Base-by-base conservation (phyloP, 2,329 filamentous ascomycete genomes). In the Scedosporium boydii region DNA sequence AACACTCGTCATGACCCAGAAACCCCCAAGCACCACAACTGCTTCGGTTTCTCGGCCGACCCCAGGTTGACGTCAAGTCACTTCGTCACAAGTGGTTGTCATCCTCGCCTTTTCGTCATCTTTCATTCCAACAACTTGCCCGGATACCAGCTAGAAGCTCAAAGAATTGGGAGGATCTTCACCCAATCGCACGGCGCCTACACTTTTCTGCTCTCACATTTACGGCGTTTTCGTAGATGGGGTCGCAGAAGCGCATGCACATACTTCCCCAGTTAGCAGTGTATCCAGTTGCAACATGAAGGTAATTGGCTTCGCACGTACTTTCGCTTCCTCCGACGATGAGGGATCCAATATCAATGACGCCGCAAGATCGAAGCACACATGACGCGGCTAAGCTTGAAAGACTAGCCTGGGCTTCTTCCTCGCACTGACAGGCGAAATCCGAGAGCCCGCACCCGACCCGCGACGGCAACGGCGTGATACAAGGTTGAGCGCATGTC, bases 351-450 rank as follows among this genome's bases (percentile, higher is more conserved):
- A 70, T 61, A 9, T 65, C 65, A 9, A 59, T 65, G 2, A 68
- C 62, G 1, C 63, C 64, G 29, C 70, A 71, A 7, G 65, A 66
- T 0, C 66, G 69, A 1, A 66, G 63, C 4, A 71, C 68, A 41
- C 69, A 71, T 16, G 70, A 69, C 21, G 67, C 65, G n/a, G 70
- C 65, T 10, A 68, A 63, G 48, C 66, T 62, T 1, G 69, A 68
- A 9, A 71, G 56, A 10, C 63, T 65, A 10, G 67, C 67, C 21
- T 67, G 65, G 16, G 66, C 65, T 3, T 68, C 67, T 12, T 66
- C 60, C 16, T 68, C 60, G 60, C 70, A 72, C 27, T 71, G 69
- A 23, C 70, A 72, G 7, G 65, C 65, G 46, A 68, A 72, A 64
- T 72, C 70, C 26, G 62, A 42, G 21, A 66, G 63, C 26, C 63